A percentile compares a stretch with the other conserved stretches of the same genome.
phyloP scores from a whole-genome alignment of 257 asterid species.

The Solanum tarijense region DNA sequence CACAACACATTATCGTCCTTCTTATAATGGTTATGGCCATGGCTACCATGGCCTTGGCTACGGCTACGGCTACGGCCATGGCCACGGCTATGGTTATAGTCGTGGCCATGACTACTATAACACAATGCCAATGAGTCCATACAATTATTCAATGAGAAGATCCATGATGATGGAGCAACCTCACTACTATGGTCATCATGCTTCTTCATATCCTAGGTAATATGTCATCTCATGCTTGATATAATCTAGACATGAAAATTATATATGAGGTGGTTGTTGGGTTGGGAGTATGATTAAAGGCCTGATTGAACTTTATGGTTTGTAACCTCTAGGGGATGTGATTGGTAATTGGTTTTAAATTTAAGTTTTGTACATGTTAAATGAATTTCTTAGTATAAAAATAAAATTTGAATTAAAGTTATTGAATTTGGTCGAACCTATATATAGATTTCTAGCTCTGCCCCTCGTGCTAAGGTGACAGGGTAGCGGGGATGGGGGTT shows the following conservation, averaged over 20 bases:
- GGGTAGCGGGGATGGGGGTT: neutral
- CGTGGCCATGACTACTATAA: neutral
- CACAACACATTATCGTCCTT: neutral
- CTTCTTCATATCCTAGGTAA: neutral
- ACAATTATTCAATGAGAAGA: neutral
- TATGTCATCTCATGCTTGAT: neutral
- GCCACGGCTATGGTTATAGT: neutral
- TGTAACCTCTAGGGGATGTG: neutral
- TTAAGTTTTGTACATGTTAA: no score
- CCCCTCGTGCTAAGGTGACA: accelerated
- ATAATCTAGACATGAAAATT: neutral
- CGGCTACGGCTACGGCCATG: neutral
- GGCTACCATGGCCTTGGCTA: neutral
- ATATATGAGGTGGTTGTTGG: neutral
- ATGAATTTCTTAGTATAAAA: no score
- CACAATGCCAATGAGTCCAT: neutral
- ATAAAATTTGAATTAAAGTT: neutral
- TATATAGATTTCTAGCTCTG: neutral
- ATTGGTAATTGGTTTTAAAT: neutral
- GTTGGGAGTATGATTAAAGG: neutral
- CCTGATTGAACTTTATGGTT: neutral
- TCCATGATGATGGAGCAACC: neutral
- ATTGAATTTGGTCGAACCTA: neutral
- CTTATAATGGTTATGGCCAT: neutral
- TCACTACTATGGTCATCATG: neutral